These are phyloP conservation scores for Exophiala oligosperma DNA, from an alignment of 2,329 filamentous ascomycete species.

Conservation along the genomic window DNA sequence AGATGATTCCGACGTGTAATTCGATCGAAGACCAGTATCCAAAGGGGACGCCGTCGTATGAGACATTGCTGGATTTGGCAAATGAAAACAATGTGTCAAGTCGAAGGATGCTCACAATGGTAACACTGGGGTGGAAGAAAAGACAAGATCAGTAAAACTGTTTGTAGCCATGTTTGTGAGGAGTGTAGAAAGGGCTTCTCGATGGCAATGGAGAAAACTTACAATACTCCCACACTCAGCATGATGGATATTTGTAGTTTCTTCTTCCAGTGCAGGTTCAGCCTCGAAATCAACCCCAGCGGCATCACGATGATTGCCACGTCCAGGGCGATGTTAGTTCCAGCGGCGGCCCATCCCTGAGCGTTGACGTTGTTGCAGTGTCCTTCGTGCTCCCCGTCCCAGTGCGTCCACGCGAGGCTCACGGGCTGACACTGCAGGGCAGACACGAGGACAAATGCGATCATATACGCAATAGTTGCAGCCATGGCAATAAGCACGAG, in stretches of 20 bases:
- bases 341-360: conserved; percentile 54
- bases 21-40: conserved; percentile 46
- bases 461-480: conserved; percentile 42
- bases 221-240: conserved; percentile 52
- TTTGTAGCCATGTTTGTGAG: not conserved
- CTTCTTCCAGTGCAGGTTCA: conserved; percentile 37
- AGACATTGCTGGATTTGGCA: conserved; percentile 34
- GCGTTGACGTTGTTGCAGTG: conserved; percentile 52
- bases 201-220: conserved; percentile 23
- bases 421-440: conserved; percentile 41
- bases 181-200: too few species aligned
- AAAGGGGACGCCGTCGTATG: conserved; percentile 42
- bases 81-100: conserved; percentile 46
- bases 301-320: conserved; percentile 55
- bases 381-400: conserved; percentile 51
- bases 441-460: conserved; percentile 38
- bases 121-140: conserved; percentile 36
- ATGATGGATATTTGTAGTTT: conserved; percentile 53
- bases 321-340: conserved; percentile 55
- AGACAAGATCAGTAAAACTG: not conserved
- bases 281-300: conserved; percentile 43
- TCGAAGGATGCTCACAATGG: conserved; percentile 46
- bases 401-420: conserved; percentile 50
- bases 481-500: conserved; percentile 33
- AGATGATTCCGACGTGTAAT: conserved; percentile 46